Evolutionary conservation across 176 grass and related monocot genomes (phyloP).

Genomic region (Aegilops tauschii): DNA sequence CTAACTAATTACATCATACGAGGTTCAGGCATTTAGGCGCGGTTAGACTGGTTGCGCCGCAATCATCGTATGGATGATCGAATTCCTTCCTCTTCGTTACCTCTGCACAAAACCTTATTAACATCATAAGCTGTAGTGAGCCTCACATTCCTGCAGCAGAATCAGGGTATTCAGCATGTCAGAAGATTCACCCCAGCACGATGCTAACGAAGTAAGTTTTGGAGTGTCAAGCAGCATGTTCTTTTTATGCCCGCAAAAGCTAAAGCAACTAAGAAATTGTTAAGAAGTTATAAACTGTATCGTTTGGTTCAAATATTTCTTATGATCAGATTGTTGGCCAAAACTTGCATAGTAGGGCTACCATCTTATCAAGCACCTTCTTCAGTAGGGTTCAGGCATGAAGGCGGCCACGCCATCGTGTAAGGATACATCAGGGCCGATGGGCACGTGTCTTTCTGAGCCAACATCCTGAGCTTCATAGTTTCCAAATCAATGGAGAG

Average conservation of each 20-base stretch:
- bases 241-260: neutral
- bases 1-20: neutral
- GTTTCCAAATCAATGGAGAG: constrained; percentile 40
- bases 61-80: neutral
- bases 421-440: constrained; percentile 6
- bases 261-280: neutral
- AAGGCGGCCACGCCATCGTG: constrained; percentile 9
- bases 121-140: neutral
- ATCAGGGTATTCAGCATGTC: neutral
- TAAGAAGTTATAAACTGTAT: neutral
- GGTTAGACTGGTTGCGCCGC: neutral
- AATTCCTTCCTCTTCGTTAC: neutral
- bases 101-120: neutral
- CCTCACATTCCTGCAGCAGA: constrained; percentile 13
- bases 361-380: constrained; percentile 17
- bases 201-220: neutral
- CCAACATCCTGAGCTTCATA: neutral
- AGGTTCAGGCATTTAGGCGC: neutral
- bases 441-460: neutral
- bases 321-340: neutral
- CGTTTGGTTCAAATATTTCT: neutral
- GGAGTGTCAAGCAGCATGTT: neutral
- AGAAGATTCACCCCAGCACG: neutral
- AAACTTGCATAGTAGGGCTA: neutral
- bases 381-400: constrained; percentile 21